Conservation (phyloP, 768 basidiomycete genomes). For the Boletus reticuloceps region DNA sequence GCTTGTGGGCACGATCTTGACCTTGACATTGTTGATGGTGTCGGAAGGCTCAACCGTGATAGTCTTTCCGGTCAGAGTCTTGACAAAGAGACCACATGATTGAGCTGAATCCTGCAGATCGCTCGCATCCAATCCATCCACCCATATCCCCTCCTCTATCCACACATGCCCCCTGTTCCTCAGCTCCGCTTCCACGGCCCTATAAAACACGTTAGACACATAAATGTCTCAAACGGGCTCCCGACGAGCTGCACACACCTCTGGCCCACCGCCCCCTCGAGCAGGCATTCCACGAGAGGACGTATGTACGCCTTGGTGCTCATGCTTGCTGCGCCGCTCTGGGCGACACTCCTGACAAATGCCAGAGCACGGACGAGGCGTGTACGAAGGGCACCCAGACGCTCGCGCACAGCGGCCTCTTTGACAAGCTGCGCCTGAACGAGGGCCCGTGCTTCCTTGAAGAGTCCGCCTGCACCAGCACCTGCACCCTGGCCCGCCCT, state of each 20-base stretch:
- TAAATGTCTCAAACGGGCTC: conserved; percentile 65
- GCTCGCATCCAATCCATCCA: too few relatives aligned
- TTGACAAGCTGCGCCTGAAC: conserved; percentile 39
- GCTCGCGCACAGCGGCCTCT: conserved; percentile 65
- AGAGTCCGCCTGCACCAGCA: too few relatives aligned
- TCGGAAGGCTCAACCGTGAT: too few relatives aligned
- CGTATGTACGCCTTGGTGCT: conserved; percentile 54
- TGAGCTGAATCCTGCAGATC: too few relatives aligned
- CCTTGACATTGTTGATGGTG: too few relatives aligned
- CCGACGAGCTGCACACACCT: conserved; percentile 61
- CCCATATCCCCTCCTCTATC: too few relatives aligned
- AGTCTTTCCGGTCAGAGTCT: too few relatives aligned
- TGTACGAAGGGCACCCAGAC: conserved; percentile 52
- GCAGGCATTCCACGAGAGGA: conserved; percentile 53
- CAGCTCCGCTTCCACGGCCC: too few relatives aligned
- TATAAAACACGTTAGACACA: conserved; percentile 49
- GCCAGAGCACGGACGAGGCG: conserved; percentile 64
- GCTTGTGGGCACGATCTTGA: too few relatives aligned
- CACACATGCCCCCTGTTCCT: too few relatives aligned
- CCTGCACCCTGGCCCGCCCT: conserved; percentile 14
- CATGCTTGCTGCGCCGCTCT: conserved; percentile 32
- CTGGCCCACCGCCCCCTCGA: conserved; percentile 52
- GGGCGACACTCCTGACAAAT: conserved; percentile 63
- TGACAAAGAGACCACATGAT: too few relatives aligned
- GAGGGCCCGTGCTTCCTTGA: too few relatives aligned